Percentiles rank a stretch among this genome's conserved stretches.
phyloP scores from a whole-genome alignment of 2,329 filamentous ascomycete genomes.

The Aureobasidium sp. region DNA sequence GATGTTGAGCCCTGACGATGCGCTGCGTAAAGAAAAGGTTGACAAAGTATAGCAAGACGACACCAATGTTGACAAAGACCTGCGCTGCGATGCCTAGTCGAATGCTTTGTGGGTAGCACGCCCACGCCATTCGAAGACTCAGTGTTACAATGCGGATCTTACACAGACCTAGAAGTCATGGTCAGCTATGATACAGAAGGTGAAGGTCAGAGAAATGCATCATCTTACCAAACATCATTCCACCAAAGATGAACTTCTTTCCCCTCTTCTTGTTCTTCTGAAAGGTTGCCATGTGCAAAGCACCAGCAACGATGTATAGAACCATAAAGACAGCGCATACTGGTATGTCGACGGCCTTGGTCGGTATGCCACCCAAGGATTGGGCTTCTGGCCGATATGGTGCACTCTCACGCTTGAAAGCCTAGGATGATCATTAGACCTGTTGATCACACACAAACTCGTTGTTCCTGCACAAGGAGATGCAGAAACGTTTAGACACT shows the following conservation, averaged over 20 bases:
- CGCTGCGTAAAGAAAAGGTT: conserved; percentile 74
- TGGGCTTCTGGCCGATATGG: conserved; percentile 32
- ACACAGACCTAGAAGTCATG: conserved; percentile 40
- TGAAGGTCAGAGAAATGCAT: conserved; percentile 25
- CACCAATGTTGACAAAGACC: conserved; percentile 66
- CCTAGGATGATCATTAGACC: not conserved
- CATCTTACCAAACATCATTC: conserved; percentile 42
- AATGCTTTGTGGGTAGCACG: conserved; percentile 37
- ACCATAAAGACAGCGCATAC: conserved; percentile 56
- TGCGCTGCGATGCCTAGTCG: conserved; percentile 50
- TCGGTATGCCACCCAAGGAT: conserved; percentile 52
- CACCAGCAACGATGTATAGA: conserved; percentile 50
- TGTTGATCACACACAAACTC: not conserved
- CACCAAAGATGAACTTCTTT: conserved; percentile 55
- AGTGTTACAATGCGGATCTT: conserved; percentile 42
- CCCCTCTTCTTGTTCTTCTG: conserved; percentile 44
- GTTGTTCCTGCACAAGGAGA: not conserved
- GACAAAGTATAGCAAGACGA: conserved; percentile 67
- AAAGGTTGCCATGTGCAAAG: conserved; percentile 53
- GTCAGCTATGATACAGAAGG: conserved; percentile 49
- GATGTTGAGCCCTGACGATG: conserved; percentile 66
- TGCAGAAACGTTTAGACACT: conserved; percentile 2
- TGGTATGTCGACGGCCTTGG: conserved; percentile 53
- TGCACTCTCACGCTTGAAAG: not conserved
- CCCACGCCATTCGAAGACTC: conserved; percentile 50